These are phyloP conservation scores for Fusarium keratoplasticum DNA, from an alignment of 2,329 filamentous ascomycete species.

Conservation along the genomic window DNA sequence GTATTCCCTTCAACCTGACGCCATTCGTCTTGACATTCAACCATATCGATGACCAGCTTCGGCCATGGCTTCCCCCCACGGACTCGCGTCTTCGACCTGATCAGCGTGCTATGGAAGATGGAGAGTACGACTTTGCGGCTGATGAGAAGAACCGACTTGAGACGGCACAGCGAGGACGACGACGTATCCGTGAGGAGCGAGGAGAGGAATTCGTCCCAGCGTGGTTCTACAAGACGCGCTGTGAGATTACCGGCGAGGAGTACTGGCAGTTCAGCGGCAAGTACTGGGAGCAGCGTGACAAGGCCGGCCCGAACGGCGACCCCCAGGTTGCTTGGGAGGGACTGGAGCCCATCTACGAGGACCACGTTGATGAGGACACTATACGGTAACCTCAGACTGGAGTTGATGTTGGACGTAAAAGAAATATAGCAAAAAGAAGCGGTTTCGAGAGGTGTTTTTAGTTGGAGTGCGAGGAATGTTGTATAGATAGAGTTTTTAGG, in stretches of 20 bases:
- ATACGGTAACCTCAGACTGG: conserved; percentile 15
- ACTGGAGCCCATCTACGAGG: conserved; percentile 79
- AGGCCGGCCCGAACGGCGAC: conserved; percentile 70
- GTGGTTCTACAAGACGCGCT: conserved; percentile 83
- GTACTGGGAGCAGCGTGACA: conserved; percentile 84
- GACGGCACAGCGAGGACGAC: conserved; percentile 84
- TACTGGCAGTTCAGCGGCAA: conserved; percentile 91
- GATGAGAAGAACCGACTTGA: conserved; percentile 95
- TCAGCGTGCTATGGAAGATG: conserved; percentile 98
- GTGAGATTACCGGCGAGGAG: conserved; percentile 84
- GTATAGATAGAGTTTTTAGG: conserved; percentile 16
- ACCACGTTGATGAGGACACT: conserved; percentile 37
- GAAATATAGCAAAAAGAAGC: conserved; percentile 9
- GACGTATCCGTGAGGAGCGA: conserved; percentile 77
- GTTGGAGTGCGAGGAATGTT: neutral
- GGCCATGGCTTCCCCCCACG: conserved; percentile 84
- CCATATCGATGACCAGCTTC: conserved; percentile 85
- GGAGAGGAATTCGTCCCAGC: conserved; percentile 86
- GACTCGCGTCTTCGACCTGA: conserved; percentile 94
- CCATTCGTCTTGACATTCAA: conserved; percentile 97
- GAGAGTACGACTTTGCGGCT: conserved; percentile 94
- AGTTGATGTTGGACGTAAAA: neutral
- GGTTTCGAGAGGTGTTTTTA: neutral
- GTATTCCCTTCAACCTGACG: conserved; percentile 96
- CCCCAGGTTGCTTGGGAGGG: conserved; percentile 70